Evolutionary conservation across 2,329 filamentous ascomycete species (phyloP), one percentile per base, ranked within the genome.

Genomic region (Venturiaceae sp.): DNA sequence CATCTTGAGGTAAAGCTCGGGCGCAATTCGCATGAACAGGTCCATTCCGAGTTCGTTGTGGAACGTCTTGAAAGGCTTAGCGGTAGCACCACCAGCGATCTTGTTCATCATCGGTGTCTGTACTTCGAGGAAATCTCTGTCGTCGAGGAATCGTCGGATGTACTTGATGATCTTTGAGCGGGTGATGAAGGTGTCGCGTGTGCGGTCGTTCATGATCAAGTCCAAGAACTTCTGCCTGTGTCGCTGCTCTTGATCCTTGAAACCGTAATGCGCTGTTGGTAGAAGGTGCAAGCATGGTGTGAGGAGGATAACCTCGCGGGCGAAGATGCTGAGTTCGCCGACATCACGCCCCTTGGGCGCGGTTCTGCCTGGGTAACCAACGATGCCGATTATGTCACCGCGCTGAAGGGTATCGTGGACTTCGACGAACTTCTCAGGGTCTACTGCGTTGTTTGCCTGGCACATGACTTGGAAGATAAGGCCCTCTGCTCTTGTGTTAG

Each of bases 91-190:
- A 65, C 94, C 95, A 32, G 94, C 91, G 69, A 96, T 95, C 67
- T 88, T 83, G 72, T 96, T 95, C 83, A 99, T 92, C 84, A 97
- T 96, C 5, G 94, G 92, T 0, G 94, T 99, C 76, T 97, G 90
- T 28, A 97, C 92, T 72, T 96, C 92, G 58, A 91, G 80, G 73
- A 99, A 99, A 67, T 92, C 89, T 57, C 87, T 82, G 65, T 86
- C 83, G 67, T 96, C 89, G 66, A 99, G 90, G 80, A 87, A 99
- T 66, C 83, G 82, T 65, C 94, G 89, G 64, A 99, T 87, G 71
- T 90, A 96, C 62, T 83, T 85, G 69, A 95, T 84, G 68, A 97
- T 92, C 82, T 90, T 91, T 68, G 90, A 84, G 58, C 94, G 84
- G 39, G 88, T 91, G 67, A 90, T 81, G 73, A 97, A 88, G 60